Conservation (phyloP, 2,329 filamentous ascomycete species). For the Dactylonectria estremocensis region DNA sequence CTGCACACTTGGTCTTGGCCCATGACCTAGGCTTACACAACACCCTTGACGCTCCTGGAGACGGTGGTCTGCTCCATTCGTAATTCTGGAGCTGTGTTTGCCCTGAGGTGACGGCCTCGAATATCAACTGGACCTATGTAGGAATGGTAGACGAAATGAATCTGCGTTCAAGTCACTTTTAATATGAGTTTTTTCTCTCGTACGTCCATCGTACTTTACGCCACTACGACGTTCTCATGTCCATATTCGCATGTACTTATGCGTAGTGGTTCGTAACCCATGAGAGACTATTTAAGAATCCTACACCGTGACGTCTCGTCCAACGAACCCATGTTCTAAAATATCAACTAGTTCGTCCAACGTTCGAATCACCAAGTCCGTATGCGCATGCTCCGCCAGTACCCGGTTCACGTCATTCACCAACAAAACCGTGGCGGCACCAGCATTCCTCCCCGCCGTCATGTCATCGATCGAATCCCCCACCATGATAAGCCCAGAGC, state of each 20-base stretch:
- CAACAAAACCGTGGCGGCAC: constrained; percentile 91
- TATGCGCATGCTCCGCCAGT: constrained; percentile 80
- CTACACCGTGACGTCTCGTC: constrained; percentile 53
- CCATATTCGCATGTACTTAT: background rate
- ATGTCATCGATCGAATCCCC: constrained; percentile 94
- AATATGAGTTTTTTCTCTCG: background rate
- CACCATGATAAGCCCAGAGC: constrained; percentile 72
- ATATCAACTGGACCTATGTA: constrained; percentile 39
- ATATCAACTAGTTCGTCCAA: constrained; percentile 84
- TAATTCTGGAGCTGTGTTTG: constrained; percentile 40
- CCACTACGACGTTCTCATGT: constrained; percentile 4
- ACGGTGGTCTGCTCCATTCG: constrained; percentile 35
- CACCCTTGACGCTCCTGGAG: constrained; percentile 35
- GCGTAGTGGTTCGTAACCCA: background rate
- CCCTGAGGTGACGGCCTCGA: constrained; percentile 37
- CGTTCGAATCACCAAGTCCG: constrained; percentile 79
- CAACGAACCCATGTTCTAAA: constrained; percentile 82
- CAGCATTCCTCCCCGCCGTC: constrained; percentile 85
- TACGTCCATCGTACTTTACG: constrained; percentile 11
- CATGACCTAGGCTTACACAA: constrained; percentile 25
- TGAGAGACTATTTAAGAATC: background rate
- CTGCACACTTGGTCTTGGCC: constrained; percentile 42
- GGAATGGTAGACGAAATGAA: constrained; percentile 47
- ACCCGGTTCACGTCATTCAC: constrained; percentile 85
- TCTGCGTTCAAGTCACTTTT: constrained; percentile 35